Evolutionary conservation across 805 yeast species (phyloP), one percentile per base, ranked within the genome.

Genomic region (Yarrowia osloensis): DNA sequence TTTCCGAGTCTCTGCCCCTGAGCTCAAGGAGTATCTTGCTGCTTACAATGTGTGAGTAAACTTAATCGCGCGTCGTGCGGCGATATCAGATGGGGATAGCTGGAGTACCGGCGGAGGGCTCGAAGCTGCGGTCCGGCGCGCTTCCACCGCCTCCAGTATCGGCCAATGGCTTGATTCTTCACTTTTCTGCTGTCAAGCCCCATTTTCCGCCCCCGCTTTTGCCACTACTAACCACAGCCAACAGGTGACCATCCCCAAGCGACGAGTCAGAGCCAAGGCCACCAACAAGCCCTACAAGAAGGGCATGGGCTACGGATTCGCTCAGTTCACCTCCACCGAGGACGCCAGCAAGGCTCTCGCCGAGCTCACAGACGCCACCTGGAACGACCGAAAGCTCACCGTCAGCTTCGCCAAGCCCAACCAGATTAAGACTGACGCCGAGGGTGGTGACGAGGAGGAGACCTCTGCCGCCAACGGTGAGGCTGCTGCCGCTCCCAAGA

Each of bases 271-370:
- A 33, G 54, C 42, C 31, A 61, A 61, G 54, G 17, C 54, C 54
- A 61, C 66, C 52, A 61, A 46, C 54, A 61, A 61, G 66, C 67
- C 67, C 47, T 66, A 59, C 67, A 65, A 54, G 52, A 44, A 67
- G 55, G 68, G 69, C 31, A 67, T 85, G 70, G 91, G 92, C 6
- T 81, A 84, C 55, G 89, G 88, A n/a, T 44, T 79, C 84, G 74
- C 81, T 81, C 50, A 82, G 80, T 22, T 77, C 81, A 67, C 67
- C 3, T 78, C 81, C 12, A 75, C 78, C 7, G 81, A 77, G n/a
- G 78, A 74, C 12, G 79, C 78, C 9, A 74, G 75, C 5, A 76
- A 77, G 11, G 83, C 86, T 2, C 76, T 84, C 52, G 77, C 73
- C 21, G 73, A 74, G 21, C 75, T 84, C 68, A 70, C 78, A 46